Evolutionary conservation across 352 stramenopile species (phyloP), one percentile per base, ranked within the genome.

Genomic region (Phytophthora boehmeriae): DNA sequence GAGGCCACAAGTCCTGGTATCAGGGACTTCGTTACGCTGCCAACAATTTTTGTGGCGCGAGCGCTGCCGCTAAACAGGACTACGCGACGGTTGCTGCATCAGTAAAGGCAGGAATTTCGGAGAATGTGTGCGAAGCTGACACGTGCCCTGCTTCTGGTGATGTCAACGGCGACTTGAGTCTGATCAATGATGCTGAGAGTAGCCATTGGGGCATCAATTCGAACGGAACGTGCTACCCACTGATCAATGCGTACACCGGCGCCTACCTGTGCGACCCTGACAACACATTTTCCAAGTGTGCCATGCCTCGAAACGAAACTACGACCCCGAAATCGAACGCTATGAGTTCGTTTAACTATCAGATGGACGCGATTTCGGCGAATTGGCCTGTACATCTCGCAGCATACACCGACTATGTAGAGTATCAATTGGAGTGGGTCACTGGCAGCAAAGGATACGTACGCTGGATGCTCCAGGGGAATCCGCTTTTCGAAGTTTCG

Each of bases 401-500:
- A 5, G 93, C 63, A 64, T 91, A 91, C 80, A 80, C 66, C 63
- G 88, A 57, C 27, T 89, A 73, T 50, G 49, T 66, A 5, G 58
- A 55, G 27, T 68, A 69, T 19, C 54, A 69, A 8, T 17, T 69
- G 1, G 61, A 69, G 25, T 69, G 61, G 61, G 71, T 81, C 9
- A 84, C 61, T 4, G 71, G 71, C 14, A 56, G 61, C 25, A 63
- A 71, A 9, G 72, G 72, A 0, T 84, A 84, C 51, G 56, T 75
- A 10, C 71, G 75, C 0, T 84, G 75, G 75, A 79, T 72, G 63
- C 71, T 96, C 0, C 83, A 97, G 55, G 86, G 78, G 10, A 63
- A 80, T 14, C 82, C 92, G n/a, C 27, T 97, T 5, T 97, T 93
- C 62, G 87, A 91, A 25, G 86, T 97, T 19, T 63, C 79, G 6